A percentile compares a stretch with the other conserved stretches of the same genome.
These are phyloP conservation scores for Posidonia australis DNA, from an alignment of 106 monocot genomes.

Conservation along the genomic window DNA sequence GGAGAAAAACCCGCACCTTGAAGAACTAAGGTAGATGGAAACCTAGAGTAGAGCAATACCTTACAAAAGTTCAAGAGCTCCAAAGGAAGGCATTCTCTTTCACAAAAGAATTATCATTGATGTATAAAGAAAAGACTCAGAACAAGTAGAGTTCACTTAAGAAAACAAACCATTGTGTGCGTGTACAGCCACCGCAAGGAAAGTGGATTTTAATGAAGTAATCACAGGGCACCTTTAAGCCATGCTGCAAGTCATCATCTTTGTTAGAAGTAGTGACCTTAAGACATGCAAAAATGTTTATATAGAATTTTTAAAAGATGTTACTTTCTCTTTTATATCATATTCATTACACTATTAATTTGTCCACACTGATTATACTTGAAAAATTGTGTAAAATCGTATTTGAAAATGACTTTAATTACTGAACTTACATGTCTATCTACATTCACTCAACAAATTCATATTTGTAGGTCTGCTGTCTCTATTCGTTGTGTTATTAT, in stretches of 20 bases:
- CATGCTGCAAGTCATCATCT: conserved; percentile 40
- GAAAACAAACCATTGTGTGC: conserved; percentile 46
- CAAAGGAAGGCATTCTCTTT: background rate
- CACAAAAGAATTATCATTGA: background rate
- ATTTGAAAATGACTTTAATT: too few relatives aligned
- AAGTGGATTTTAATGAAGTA: conserved; percentile 42
- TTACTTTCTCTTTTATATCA: too few relatives aligned
- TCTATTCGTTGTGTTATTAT: too few relatives aligned
- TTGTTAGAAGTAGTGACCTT: background rate
- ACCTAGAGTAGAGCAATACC: conserved; percentile 26
- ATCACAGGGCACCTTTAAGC: conserved; percentile 30
- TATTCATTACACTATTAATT: too few relatives aligned
- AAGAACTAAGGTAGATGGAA: conserved; percentile 66
- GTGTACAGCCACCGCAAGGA: conserved; percentile 17
- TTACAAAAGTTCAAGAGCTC: background rate
- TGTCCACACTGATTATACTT: too few relatives aligned
- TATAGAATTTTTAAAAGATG: too few relatives aligned
- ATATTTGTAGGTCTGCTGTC: too few relatives aligned
- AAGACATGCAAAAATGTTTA: background rate
- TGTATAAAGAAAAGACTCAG: background rate
- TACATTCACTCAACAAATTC: too few relatives aligned
- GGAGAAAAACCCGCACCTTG: conserved; percentile 60
- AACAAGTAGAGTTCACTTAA: background rate
- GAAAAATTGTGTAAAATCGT: too few relatives aligned
- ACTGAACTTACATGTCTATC: too few relatives aligned